Base-by-base conservation (phyloP, 257 asterid genomes). In the Solanum clarkiae region DNA sequence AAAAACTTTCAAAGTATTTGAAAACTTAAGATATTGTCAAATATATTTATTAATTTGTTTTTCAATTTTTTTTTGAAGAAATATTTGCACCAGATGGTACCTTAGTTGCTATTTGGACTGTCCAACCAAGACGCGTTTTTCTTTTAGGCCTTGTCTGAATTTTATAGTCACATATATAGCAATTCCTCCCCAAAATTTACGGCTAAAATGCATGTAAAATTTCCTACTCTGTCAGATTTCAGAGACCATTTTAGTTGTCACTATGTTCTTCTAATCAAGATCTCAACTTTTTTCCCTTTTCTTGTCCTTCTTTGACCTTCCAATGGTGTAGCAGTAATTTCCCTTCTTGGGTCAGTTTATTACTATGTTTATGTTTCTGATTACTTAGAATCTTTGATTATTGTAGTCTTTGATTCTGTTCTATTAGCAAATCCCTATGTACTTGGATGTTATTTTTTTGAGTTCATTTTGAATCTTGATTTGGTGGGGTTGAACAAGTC, bases 221-320 rank as follows among this genome's bases (percentile, higher is more conserved):
- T 15, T 60, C n/a, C 45, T 60, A 80, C 16, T 80, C 10, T 9
- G 17, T 60, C 14, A 22, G 40, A 57, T 82, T 6, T 13, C 7
- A 26, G 8, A 44, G 72, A 55, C 71, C 86, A 84, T 8, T 32
- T 45, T 65, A 4, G 56, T 40, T 53, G 66, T 42, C 59, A n/a
- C 62, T 55, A 63, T 32, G 32, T 86, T 84, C 77, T 70, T 84
- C 86, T 83, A 56, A 69, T 84, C 74, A 72, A 84, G 86, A 72
- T 72, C 86, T 72, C 83, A 55, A 16, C 60, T 56, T 84, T 54
- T 55, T n/a, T 0, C 45, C 22, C 2, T 17, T 36, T 68, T 70
- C 59, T 54, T 6, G 15, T 45, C 12, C 53, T 13, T 84, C 80
- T 53, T 16, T 84, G 81, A 84, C 56, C 80, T 57, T 84, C 20